Conservation (phyloP, 495 filamentous ascomycete species). For the Stereocaulon alpinum region DNA sequence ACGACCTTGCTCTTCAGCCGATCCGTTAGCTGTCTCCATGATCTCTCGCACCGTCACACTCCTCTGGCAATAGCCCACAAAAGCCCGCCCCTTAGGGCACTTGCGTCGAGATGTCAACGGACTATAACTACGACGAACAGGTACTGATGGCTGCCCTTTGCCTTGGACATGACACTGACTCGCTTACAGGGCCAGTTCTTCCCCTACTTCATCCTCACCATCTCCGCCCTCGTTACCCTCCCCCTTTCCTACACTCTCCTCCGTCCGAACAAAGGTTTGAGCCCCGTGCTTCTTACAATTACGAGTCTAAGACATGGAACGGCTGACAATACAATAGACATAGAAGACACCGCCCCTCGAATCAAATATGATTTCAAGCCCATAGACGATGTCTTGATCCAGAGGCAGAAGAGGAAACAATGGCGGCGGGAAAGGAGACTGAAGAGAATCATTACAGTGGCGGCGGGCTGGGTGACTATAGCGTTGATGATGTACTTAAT, state of each 20-base stretch:
- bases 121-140: conserved; percentile 97
- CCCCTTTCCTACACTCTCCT: conserved; percentile 83
- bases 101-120: conserved; percentile 66
- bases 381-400: conserved; percentile 71
- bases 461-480: conserved; percentile 73
- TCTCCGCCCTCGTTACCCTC: conserved; percentile 76
- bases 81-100: background rate
- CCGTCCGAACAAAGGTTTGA: conserved; percentile 61
- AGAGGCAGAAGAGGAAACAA: conserved; percentile 75
- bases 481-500: conserved; percentile 91
- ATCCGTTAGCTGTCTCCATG: background rate
- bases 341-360: conserved; percentile 55
- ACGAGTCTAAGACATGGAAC: background rate
- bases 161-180: conserved; percentile 13
- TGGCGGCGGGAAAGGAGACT: conserved; percentile 80
- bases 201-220: conserved; percentile 93
- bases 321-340: conserved; percentile 31
- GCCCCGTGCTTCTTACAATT: conserved; percentile 12
- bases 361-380: conserved; percentile 73
- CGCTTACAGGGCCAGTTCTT: conserved; percentile 79
- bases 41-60: background rate
- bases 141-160: conserved; percentile 28
- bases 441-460: conserved; percentile 70
- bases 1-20: background rate
- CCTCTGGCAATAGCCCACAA: background rate